A percentile compares a stretch with the other conserved stretches of the same genome.
Conservation (phyloP, 768 basidiomycete genomes). For the Tulasnella sp. region DNA sequence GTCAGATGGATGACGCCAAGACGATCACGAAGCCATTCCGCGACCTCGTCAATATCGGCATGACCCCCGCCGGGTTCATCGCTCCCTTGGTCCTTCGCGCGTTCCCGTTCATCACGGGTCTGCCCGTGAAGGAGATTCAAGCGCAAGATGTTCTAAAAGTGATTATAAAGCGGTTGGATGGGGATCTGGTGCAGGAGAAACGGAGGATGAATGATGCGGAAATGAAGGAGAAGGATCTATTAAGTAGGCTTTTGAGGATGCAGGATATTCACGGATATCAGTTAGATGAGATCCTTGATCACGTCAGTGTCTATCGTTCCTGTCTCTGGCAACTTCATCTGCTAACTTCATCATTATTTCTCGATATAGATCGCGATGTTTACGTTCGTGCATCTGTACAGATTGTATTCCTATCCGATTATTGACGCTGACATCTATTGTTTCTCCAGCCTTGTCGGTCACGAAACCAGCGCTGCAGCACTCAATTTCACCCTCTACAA, state of each 20-base stretch:
- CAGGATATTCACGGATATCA: not conserved
- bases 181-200: not conserved
- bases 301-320: no score
- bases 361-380: conserved; percentile 28
- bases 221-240: conserved; percentile 15
- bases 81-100: conserved; percentile 23
- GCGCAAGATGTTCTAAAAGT: conserved; percentile 24
- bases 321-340: no score
- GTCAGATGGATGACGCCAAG: conserved; percentile 26
- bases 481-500: conserved; percentile 32
- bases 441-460: conserved; percentile 31
- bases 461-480: conserved; percentile 33
- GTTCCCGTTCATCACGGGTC: conserved; percentile 24
- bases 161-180: conserved; percentile 21
- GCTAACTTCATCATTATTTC: no score
- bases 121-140: conserved; percentile 24
- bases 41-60: conserved; percentile 21
- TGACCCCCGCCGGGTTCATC: conserved; percentile 19
- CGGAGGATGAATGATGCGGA: not conserved
- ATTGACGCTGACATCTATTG: not conserved
- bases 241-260: conserved; percentile 8
- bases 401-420: no score
- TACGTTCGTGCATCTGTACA: conserved; percentile 27
- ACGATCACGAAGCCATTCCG: conserved; percentile 24
- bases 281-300: conserved; percentile 20